Conservation (phyloP, 345 rosid genomes). For the Aquilaria malaccensis region DNA sequence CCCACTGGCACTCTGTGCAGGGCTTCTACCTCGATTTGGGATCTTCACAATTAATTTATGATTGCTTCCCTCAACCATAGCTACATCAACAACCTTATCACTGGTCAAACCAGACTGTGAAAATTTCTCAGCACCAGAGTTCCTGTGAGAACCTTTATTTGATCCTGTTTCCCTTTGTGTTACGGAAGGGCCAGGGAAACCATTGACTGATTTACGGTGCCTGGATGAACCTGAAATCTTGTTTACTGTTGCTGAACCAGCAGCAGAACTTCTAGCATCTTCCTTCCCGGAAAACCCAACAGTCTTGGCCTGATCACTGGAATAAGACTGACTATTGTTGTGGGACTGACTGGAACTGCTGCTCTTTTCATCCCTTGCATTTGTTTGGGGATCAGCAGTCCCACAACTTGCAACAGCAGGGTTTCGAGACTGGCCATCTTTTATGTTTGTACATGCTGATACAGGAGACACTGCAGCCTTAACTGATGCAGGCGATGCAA, state of each 20-base stretch:
- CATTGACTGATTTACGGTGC: conserved; percentile 50
- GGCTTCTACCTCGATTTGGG: conserved; percentile 68
- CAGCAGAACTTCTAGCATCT: conserved; percentile 52
- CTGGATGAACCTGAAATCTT: conserved; percentile 42
- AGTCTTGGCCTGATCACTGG: conserved; percentile 58
- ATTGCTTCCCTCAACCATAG: conserved; percentile 44
- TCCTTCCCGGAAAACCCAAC: conserved; percentile 52
- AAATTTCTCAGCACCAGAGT: conserved; percentile 44
- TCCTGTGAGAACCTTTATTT: conserved; percentile 40
- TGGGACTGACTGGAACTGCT: conserved; percentile 82
- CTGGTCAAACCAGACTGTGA: conserved; percentile 35
- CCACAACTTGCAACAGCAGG: conserved; percentile 17
- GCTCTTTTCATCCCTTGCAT: conserved; percentile 66
- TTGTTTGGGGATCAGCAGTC: conserved; percentile 32
- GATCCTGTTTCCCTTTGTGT: conserved; percentile 45
- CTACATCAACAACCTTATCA: conserved; percentile 51
- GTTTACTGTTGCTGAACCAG: conserved; percentile 40
- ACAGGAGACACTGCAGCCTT: conserved; percentile 45
- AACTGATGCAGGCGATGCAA: conserved; percentile 47
- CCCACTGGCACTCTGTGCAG: conserved; percentile 58
- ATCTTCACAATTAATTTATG: conserved; percentile 70
- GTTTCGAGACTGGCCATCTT: conserved; percentile 51
- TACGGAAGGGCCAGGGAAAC: conserved; percentile 31
- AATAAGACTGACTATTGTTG: conserved; percentile 66
- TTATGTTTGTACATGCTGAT: conserved; percentile 28